These are phyloP conservation scores for Chalaropsis ovoidea DNA, from an alignment of 2,329 filamentous ascomycete genomes.

Conservation along the genomic window DNA sequence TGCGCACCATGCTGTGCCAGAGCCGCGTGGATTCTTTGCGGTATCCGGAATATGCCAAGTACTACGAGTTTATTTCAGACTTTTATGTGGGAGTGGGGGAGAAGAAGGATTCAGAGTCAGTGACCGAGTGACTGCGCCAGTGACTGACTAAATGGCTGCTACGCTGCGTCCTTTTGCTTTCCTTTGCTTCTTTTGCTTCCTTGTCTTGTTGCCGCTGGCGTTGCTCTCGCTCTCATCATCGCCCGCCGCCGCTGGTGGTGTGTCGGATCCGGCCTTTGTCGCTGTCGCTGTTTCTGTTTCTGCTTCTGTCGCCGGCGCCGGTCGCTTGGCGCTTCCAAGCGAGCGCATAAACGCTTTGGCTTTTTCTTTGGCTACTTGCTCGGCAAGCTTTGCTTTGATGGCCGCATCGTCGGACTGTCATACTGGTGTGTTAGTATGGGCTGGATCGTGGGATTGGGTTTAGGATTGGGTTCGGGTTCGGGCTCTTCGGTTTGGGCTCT, in stretches of 20 bases:
- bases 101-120: background rate
- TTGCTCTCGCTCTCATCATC: conserved; percentile 18
- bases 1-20: no score
- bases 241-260: background rate
- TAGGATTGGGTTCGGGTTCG: no score
- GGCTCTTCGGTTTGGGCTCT: no score
- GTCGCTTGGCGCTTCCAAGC: conserved; percentile 36
- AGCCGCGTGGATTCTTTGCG: no score
- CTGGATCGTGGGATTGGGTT: background rate
- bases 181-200: conserved; percentile 20
- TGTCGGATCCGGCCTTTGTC: background rate
- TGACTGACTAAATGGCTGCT: background rate
- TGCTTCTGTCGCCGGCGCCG: background rate
- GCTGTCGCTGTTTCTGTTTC: background rate
- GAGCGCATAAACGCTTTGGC: conserved; percentile 43
- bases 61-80: no score
- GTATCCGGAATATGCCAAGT: background rate
- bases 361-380: conserved; percentile 48
- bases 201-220: conserved; percentile 12
- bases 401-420: conserved; percentile 42
- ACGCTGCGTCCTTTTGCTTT: background rate
- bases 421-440: background rate
- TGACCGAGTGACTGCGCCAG: no score
- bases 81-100: background rate
- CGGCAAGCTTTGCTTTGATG: conserved; percentile 43